Evolutionary conservation across 2,329 filamentous ascomycete species (phyloP), one percentile per base, ranked within the genome.

Genomic region (Nannizziopsis barbatae): DNA sequence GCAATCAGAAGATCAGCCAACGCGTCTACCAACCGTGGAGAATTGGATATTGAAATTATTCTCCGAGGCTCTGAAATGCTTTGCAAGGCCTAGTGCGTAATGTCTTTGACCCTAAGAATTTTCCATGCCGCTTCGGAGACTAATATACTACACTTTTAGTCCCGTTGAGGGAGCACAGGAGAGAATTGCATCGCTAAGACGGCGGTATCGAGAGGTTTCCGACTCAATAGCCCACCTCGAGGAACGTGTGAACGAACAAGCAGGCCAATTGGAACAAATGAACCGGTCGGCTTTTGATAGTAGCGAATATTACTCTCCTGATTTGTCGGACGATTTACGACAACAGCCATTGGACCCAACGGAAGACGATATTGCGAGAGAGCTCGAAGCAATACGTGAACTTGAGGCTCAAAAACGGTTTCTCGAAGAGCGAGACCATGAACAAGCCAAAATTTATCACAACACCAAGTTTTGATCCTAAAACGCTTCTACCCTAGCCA

Each of bases 21-120:
- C 53, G 74, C 62, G 47, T 75, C 74, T 42, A 68, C 71, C 7
- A 53, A 70, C 42, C 71, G 71, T 27, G 83, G 81, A 8, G 87
- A 93, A 18, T 75, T 95, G 2, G 86, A 96, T 64, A 81, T 96
- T 2, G 86, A 94, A 59, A 75, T 94, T 1, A 69, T 98, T 27
- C 74, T 98, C 17, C 75, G 78, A 46, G 89, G 90, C 0, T 90
- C 89, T 0, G 88, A 95, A 71, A 95, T 88, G 71, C 75, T 96
- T 27, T 89, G 88, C 57, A 77, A 77, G 39, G 89, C 95, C 22
- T 96, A 95, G 76, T 80, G 65, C 52, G 75, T 67, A 8, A 36
- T 6, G 32, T 46, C 45, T 7, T 17, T 12, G 5, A 5, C 3
- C 5, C 1, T 35, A 38, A 15, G 14, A 14, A 14, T 7, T 27